These are phyloP conservation scores for Dioszegia crocea DNA, from an alignment of 768 basidiomycete genomes.

Conservation along the genomic window DNA sequence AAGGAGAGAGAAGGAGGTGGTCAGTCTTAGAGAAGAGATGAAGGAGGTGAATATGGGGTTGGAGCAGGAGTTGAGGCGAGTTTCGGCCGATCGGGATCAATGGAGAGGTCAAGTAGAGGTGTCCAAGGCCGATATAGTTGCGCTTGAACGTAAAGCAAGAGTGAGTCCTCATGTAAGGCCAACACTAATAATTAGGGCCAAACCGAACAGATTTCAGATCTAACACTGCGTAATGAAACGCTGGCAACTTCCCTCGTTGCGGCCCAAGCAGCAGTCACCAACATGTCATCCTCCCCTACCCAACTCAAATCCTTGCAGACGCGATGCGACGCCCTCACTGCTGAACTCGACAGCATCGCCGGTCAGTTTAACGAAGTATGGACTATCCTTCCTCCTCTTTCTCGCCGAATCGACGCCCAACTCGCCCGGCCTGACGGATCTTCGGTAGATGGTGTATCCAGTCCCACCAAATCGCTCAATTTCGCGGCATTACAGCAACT, in stretches of 20 bases:
- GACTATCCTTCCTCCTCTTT: slow-evolving; percentile 76
- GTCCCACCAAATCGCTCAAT: slow-evolving; percentile 66
- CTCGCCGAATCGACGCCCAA: slow-evolving; percentile 61
- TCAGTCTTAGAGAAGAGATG: slow-evolving; percentile 42
- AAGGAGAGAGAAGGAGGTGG: slow-evolving; percentile 39
- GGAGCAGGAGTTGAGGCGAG: slow-evolving; percentile 44
- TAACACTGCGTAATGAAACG: slow-evolving; percentile 40
- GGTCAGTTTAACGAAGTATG: slow-evolving; percentile 69
- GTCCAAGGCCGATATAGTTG: slow-evolving; percentile 11
- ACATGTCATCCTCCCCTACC: slow-evolving; percentile 15
- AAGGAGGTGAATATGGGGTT: slow-evolving; percentile 46
- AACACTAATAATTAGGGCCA: slow-evolving; percentile 17
- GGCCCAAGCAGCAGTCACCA: slow-evolving; percentile 30
- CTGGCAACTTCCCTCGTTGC: slow-evolving; percentile 37
- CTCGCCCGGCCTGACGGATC: slow-evolving; percentile 51
- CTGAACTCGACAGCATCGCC: slow-evolving; percentile 59
- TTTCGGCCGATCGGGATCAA: slow-evolving; percentile 39
- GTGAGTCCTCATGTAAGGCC: slow-evolving; percentile 19
- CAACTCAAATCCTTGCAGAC: slow-evolving; percentile 29
- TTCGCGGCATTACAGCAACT: slow-evolving; percentile 78
- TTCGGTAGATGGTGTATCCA: slow-evolving; percentile 45
- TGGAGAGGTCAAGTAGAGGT: slow-evolving; percentile 35
- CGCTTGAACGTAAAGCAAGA: slow-evolving; percentile 23
- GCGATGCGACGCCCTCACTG: slow-evolving; percentile 38
- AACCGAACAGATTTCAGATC: slow-evolving; percentile 35